Percentiles rank a stretch among this genome's conserved stretches.
Evolutionary conservation across 2,329 filamentous ascomycete genomes (phyloP).

Genomic region (Cladophialophora chaetospira): DNA sequence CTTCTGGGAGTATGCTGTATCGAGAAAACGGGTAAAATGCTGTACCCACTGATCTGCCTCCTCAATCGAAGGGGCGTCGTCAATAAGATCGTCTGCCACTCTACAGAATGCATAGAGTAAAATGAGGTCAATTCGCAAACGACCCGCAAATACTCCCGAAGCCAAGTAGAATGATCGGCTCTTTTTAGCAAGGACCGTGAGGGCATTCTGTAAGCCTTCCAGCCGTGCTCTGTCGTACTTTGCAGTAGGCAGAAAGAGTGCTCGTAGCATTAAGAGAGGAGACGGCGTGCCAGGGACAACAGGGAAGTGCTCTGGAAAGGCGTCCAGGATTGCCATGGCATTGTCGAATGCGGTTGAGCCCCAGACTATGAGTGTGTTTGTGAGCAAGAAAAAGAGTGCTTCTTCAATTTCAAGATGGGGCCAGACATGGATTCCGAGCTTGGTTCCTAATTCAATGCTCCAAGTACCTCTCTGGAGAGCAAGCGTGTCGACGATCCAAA

Average conservation of each 20-base stretch:
- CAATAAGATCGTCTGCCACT: slow-evolving; percentile 72
- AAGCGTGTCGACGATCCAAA: slow-evolving; percentile 72
- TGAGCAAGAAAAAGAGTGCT: slow-evolving; percentile 71
- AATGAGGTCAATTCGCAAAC: slow-evolving; percentile 68
- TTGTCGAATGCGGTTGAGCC: slow-evolving; percentile 71
- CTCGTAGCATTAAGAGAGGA: slow-evolving; percentile 54
- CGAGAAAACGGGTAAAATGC: slow-evolving; percentile 60
- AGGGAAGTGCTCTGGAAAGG: slow-evolving; percentile 62
- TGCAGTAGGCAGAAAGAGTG: slow-evolving; percentile 51
- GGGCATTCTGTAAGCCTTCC: slow-evolving; percentile 60
- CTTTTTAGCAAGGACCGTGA: slow-evolving; percentile 60
- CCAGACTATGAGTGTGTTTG: slow-evolving; percentile 70
- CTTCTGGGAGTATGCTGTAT: slow-evolving; percentile 50
- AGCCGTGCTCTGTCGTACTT: slow-evolving; percentile 62
- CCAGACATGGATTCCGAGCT: slow-evolving; percentile 65
- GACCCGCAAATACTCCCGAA: slow-evolving; percentile 67
- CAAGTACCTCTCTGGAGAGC: slow-evolving; percentile 69
- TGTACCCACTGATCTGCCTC: slow-evolving; percentile 62
- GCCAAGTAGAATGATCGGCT: slow-evolving; percentile 75
- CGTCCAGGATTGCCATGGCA: slow-evolving; percentile 64
- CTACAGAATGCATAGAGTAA: slow-evolving; percentile 74
- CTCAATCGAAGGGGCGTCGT: slow-evolving; percentile 57
- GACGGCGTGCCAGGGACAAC: slow-evolving; percentile 53
- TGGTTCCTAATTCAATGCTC: slow-evolving; percentile 69
- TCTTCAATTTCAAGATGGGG: slow-evolving; percentile 71